These are phyloP conservation scores for Entomortierella parvispora DNA, from an alignment of 192 early-diverging fungal genomes.

Conservation along the genomic window DNA sequence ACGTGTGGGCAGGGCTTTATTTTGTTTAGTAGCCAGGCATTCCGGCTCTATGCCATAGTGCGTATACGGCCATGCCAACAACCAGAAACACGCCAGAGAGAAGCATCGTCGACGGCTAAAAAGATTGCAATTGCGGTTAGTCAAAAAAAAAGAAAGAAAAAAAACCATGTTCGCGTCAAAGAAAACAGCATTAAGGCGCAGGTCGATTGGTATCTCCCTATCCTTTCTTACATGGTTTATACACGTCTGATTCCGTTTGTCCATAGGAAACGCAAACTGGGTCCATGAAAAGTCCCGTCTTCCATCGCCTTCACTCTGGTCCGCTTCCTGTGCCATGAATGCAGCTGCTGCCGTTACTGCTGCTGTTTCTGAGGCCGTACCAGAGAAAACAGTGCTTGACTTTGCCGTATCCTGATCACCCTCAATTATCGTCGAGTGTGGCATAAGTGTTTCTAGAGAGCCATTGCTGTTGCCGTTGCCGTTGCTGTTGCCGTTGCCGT, in stretches of 20 bases:
- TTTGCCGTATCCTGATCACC: neutral
- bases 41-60: constrained; percentile 32
- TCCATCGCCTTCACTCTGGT: neutral
- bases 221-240: too few relatives aligned
- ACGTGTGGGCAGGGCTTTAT: neutral
- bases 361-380: neutral
- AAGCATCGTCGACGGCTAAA: constrained; percentile 29
- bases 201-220: neutral
- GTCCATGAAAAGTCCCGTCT: constrained; percentile 28
- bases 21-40: constrained; percentile 9
- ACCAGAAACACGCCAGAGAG: constrained; percentile 37
- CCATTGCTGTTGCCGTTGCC: neutral
- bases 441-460: constrained; percentile 1
- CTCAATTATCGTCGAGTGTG: neutral
- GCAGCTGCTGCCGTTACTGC: neutral
- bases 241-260: constrained; percentile 4
- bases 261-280: constrained; percentile 40
- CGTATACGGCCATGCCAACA: constrained; percentile 34
- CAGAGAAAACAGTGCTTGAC: neutral
- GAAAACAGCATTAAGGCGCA: neutral
- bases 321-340: neutral
- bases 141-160: too few relatives aligned
- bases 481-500: too few relatives aligned
- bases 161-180: neutral
- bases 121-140: neutral